Evolutionary conservation across 139 green algal genomes (phyloP).

Genomic region (Chlorella sp.): DNA sequence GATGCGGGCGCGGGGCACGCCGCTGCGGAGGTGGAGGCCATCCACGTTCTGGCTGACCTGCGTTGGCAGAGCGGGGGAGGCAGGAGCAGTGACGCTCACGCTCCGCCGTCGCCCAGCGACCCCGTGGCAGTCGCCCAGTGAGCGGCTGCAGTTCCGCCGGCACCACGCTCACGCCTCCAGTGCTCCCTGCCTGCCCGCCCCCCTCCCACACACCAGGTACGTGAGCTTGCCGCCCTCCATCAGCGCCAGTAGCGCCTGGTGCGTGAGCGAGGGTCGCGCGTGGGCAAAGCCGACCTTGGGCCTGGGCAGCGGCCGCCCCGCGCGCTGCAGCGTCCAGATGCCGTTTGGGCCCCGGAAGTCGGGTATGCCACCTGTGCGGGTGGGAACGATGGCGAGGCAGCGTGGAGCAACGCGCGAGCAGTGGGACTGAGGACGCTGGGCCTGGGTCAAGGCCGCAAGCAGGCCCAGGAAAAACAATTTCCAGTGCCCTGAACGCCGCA

Average conservation of each 20-base stretch:
- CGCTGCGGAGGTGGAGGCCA: constrained; percentile 86
- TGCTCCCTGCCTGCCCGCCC: too few species aligned
- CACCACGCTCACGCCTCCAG: too few species aligned
- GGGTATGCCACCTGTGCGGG: too few species aligned
- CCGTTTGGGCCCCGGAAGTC: constrained; percentile 87
- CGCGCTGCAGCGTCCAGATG: constrained; percentile 90
- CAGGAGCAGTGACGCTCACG: constrained; percentile 14
- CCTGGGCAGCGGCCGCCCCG: constrained; percentile 53
- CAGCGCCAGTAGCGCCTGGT: constrained; percentile 58
- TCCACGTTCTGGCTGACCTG: constrained; percentile 87
- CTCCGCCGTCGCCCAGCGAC: too few species aligned
- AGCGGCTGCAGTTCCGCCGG: too few species aligned
- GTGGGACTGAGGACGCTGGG: too few species aligned
- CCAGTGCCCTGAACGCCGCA: too few species aligned
- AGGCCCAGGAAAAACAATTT: too few species aligned
- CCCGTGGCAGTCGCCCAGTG: too few species aligned
- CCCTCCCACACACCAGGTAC: constrained; percentile 34
- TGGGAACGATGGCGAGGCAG: too few species aligned
- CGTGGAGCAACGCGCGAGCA: too few species aligned
- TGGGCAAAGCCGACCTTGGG: constrained; percentile 71
- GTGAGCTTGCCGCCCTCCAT: constrained; percentile 48
- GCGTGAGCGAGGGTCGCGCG: constrained; percentile 78
- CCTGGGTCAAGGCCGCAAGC: too few species aligned
- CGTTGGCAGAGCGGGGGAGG: background rate
- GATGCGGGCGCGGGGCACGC: constrained; percentile 63